Percentiles rank a stretch among this genome's conserved stretches.
phyloP scores from a whole-genome alignment of 495 filamentous ascomycete species.

The Hypoxylon perforatum region DNA sequence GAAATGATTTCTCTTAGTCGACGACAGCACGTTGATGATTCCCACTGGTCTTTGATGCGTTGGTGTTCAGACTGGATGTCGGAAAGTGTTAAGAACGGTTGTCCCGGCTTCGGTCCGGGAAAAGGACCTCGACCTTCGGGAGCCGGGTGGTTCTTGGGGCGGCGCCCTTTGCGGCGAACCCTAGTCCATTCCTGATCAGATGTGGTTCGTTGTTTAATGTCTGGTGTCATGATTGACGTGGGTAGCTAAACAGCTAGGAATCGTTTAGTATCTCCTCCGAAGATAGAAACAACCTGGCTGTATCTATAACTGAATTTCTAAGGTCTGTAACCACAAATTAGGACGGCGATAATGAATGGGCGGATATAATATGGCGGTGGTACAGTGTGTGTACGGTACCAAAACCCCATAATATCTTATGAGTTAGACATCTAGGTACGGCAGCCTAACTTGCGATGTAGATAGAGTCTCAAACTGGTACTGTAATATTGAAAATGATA shows the following conservation, averaged over 20 bases:
- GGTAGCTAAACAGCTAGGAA: background rate
- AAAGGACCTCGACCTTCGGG: too few relatives aligned
- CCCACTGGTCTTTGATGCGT: slow-evolving; percentile 36
- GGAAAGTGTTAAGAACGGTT: slow-evolving; percentile 31
- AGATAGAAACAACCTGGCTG: too few relatives aligned
- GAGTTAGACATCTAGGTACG: too few relatives aligned
- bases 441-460: background rate
- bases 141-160: background rate
- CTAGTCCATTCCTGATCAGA: slow-evolving; percentile 30
- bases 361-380: too few relatives aligned
- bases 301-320: too few relatives aligned
- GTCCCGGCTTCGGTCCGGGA: background rate
- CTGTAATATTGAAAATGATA: background rate
- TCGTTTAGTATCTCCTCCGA: too few relatives aligned
- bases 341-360: too few relatives aligned
- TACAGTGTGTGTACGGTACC: too few relatives aligned
- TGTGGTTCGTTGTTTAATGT: background rate
- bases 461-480: background rate
- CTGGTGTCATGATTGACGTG: background rate
- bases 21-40: slow-evolving; percentile 20
- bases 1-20: slow-evolving; percentile 31
- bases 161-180: slow-evolving; percentile 31
- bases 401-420: too few relatives aligned
- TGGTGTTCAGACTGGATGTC: slow-evolving; percentile 36
- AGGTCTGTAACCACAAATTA: too few relatives aligned